A percentile compares a stretch with the other conserved stretches of the same genome.
phyloP scores from a whole-genome alignment of 2,329 filamentous ascomycete genomes.

The Parastagonospora nodorum region DNA sequence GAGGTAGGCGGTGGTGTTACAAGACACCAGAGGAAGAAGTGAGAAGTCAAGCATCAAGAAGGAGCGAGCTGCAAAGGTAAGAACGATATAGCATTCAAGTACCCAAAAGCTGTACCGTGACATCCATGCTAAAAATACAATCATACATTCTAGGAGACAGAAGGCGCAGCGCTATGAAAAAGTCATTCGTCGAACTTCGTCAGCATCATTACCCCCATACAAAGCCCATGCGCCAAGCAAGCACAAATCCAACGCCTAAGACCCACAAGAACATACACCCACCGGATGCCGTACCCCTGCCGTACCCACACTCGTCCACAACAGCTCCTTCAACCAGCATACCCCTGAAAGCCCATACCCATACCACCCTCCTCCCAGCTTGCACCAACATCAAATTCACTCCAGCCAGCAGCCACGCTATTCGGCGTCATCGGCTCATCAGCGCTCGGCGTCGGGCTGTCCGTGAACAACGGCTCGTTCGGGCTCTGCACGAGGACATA shows the following conservation, averaged over 20 bases:
- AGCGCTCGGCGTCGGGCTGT: constrained; percentile 20
- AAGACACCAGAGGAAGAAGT: too few species aligned
- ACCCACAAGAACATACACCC: not conserved
- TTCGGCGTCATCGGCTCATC: constrained; percentile 31
- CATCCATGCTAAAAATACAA: too few species aligned
- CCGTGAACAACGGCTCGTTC: constrained; percentile 27
- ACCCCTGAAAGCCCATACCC: constrained; percentile 6
- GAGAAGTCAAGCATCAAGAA: too few species aligned
- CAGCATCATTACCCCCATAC: too few species aligned
- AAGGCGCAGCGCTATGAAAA: too few species aligned
- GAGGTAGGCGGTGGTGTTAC: too few species aligned
- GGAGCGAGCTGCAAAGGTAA: too few species aligned
- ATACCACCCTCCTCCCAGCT: constrained; percentile 9
- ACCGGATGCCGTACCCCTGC: not conserved
- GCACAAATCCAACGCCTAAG: not conserved
- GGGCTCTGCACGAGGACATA: constrained; percentile 27
- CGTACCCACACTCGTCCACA: not conserved
- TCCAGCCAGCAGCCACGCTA: constrained; percentile 14
- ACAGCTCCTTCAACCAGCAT: constrained; percentile 5
- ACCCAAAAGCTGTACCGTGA: too few species aligned
- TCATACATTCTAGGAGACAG: too few species aligned
- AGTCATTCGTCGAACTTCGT: too few species aligned
- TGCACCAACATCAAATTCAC: constrained; percentile 12
- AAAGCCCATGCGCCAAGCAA: too few species aligned
- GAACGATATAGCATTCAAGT: too few species aligned